Evolutionary conservation across 371 early-diverging fungal genomes (phyloP), one percentile per base, ranked within the genome.

Genomic region (Mortierella sp.): DNA sequence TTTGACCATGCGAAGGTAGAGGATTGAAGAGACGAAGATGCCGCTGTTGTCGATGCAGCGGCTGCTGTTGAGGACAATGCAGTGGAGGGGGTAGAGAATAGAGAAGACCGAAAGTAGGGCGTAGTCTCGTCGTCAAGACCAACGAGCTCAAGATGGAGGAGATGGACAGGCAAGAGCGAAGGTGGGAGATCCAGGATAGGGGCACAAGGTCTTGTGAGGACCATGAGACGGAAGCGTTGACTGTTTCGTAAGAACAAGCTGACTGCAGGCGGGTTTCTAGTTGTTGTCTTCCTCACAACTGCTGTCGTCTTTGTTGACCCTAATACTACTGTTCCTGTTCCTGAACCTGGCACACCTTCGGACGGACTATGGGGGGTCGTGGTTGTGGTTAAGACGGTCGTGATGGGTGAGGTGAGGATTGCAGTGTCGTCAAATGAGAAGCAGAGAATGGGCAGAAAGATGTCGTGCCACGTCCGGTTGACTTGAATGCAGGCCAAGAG

Each of bases 401-500:
- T 38, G 13, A 57, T 38, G 34, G 54, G 26, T 2, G 54, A 10
- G 9, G 76, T 58, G 16, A 34, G 73, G 19, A 80, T 38, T 11
- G 81, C 58, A 21, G 76, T 76, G 57, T 80, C 81, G 73, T 80
- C 81, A n/a, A 80, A 54, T 21, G 76, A 65, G 58, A 76, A 76
- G 57, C 76, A 80, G 73, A 80, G 72, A 14, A 80, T 28, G 19
- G 81, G 81, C 31, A 73, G 65, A n/a, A 80, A 73, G 57, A 72
- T 80, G 72, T 57, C 63, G 42, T 80, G 72, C 81, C 81, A 80
- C 21, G 76, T 44, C 28, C 58, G 65, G 73, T 72, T 76, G 70
- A 80, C 81, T 28, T 58, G 81, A 47, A 80, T 80, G 68, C 81
- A 80, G 26, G 73, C 65, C 42, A 73, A 68, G 65, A 76, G 76